Evolutionary conservation across 2,329 filamentous ascomycete genomes (phyloP).

Genomic region (Exophiala alcalophila): DNA sequence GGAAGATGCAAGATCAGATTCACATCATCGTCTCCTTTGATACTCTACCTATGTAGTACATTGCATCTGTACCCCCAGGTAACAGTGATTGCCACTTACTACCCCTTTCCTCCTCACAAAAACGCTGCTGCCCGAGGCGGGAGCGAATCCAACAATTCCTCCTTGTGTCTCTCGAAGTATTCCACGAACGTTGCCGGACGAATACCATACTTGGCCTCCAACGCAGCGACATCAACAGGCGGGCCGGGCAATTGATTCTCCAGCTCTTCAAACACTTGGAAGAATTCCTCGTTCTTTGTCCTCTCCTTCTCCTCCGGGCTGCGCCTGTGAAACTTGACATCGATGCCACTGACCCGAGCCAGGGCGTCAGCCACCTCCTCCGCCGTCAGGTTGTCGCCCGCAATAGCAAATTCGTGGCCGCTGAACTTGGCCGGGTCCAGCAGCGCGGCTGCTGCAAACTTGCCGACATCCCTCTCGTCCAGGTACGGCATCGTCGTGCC

Average conservation of each 20-base stretch:
- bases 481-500: slow-evolving; percentile 44
- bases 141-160: slow-evolving; percentile 11
- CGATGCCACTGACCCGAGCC: slow-evolving; percentile 33
- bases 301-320: slow-evolving; percentile 44
- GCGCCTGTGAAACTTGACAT: slow-evolving; percentile 41
- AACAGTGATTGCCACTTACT: too few species aligned
- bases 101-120: too few species aligned
- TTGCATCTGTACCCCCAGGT: too few species aligned
- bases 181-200: slow-evolving; percentile 44
- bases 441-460: slow-evolving; percentile 46
- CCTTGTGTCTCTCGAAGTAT: slow-evolving; percentile 45
- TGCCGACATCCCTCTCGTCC: slow-evolving; percentile 50
- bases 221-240: slow-evolving; percentile 5
- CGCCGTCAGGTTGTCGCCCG: slow-evolving; percentile 41
- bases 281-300: slow-evolving; percentile 37
- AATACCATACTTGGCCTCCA: slow-evolving; percentile 39
- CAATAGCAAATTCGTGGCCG: slow-evolving; percentile 42
- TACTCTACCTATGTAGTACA: too few species aligned
- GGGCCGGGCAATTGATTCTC: slow-evolving; percentile 34
- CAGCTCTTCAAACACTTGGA: slow-evolving; percentile 40
- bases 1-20: too few species aligned
- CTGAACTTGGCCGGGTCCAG: slow-evolving; percentile 43
- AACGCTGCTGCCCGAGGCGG: too few species aligned
- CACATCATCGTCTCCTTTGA: too few species aligned
- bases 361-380: slow-evolving; percentile 41